These are phyloP conservation scores for Aspergillus ochraceoroseus DNA, from an alignment of 2,329 filamentous ascomycete species.

Conservation along the genomic window DNA sequence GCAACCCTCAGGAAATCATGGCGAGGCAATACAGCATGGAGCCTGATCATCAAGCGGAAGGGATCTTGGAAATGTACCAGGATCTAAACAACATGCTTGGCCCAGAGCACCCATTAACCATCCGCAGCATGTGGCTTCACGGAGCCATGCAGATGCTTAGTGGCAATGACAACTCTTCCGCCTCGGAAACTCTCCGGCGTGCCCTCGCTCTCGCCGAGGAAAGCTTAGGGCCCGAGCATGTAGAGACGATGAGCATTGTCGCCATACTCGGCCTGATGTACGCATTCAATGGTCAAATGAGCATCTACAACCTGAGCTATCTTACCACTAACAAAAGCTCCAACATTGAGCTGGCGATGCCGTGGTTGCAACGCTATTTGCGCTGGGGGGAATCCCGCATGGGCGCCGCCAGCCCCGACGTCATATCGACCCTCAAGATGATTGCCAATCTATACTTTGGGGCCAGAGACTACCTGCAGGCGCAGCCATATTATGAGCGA, in stretches of 20 bases:
- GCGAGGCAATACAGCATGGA: constrained; percentile 15
- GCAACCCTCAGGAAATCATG: constrained; percentile 7
- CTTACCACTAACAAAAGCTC: background rate
- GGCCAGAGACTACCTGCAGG: constrained; percentile 22
- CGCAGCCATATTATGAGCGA: constrained; percentile 28
- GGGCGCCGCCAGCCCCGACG: constrained; percentile 24
- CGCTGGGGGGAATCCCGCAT: constrained; percentile 25
- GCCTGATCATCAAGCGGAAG: constrained; percentile 18
- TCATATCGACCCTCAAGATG: constrained; percentile 21
- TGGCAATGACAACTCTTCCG: constrained; percentile 17
- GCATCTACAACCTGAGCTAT: background rate
- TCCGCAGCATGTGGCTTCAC: constrained; percentile 25
- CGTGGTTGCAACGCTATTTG: constrained; percentile 30
- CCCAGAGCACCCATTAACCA: constrained; percentile 22
- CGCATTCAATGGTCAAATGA: constrained; percentile 16
- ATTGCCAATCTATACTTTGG: constrained; percentile 26
- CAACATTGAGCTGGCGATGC: constrained; percentile 20
- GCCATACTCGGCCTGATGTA: constrained; percentile 30
- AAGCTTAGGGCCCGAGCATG: constrained; percentile 24
- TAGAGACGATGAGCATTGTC: constrained; percentile 27
- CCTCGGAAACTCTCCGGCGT: constrained; percentile 30
- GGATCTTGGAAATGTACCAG: constrained; percentile 17
- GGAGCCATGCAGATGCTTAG: constrained; percentile 22
- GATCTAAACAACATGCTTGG: constrained; percentile 24
- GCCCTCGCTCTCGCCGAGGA: constrained; percentile 29